Base-by-base conservation (phyloP, 495 filamentous ascomycete species). In the Chlorociboria aeruginascens region DNA sequence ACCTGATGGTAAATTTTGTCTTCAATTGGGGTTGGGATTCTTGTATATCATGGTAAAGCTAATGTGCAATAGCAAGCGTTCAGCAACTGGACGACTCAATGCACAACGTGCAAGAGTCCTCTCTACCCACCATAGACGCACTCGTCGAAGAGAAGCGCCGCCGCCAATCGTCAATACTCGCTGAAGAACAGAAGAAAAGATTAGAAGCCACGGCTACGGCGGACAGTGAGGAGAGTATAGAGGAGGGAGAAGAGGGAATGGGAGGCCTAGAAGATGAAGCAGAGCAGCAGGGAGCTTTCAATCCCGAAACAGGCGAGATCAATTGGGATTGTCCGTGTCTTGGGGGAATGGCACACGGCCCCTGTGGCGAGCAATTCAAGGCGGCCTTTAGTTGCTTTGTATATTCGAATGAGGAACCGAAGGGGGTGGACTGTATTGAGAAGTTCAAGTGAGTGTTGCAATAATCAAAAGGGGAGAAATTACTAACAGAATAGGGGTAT, bases 301-400 rank as follows among this genome's bases (percentile, higher is more conserved):
- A 98, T 65, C 86, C 87, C 10, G 93, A 97, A 73, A 98, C 92
- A 8, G 92, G 92, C 53, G 92, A 97, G 75, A 98, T 98, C 68
- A 97, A 98, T 72, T 98, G 93, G 93, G 92, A 96, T 62, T 98
- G 92, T 66, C 92, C 93, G 14, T 98, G 92, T 61, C 70, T 98
- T 20, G 92, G 92, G 41, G 92, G 92, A 28, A 98, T 98, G 92
- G 92, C 92, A 8, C 72, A 95, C 66, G 92, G 92, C 0, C 93
- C 93, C 32, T 98, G 90, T 63, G 92, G 93, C 30, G 86, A 90
- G 65, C 77, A 96, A 58, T 98, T 98, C 74, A 84, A 78, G 68
- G 81, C 77, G 4, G 92, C 92, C 0, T 98, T 98, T 59, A 93
- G 86, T 77, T 98, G 92, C 72, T 98, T 98, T 61, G 85, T 98